These are phyloP conservation scores for Populus davidiana DNA, from an alignment of 345 rosid species.

Conservation along the genomic window DNA sequence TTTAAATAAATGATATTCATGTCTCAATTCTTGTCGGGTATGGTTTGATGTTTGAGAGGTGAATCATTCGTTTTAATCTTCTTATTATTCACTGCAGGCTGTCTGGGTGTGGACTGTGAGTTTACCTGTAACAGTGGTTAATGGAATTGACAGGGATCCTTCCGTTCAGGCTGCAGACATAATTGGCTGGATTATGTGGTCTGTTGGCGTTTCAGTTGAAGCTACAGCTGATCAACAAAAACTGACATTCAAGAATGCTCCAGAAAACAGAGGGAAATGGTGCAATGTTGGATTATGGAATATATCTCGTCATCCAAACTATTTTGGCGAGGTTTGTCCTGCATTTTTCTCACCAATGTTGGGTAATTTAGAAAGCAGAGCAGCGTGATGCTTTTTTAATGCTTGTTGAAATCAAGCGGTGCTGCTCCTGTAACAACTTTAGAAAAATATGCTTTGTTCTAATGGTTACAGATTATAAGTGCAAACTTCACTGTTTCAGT, in stretches of 20 bases:
- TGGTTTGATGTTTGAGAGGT: not conserved
- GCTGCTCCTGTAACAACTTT: not conserved
- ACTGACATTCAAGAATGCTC: constrained; percentile 65
- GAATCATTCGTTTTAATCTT: not conserved
- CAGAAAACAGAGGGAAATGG: constrained; percentile 82
- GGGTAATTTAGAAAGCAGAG: not conserved
- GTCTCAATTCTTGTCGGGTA: not conserved
- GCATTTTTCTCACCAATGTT: constrained; percentile 2
- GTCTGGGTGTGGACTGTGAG: constrained; percentile 96
- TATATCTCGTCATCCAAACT: constrained; percentile 85
- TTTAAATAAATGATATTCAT: not conserved
- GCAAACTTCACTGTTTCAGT: not conserved
- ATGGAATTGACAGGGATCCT: constrained; percentile 71
- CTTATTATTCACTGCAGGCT: constrained; percentile 45
- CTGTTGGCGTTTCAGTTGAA: constrained; percentile 55
- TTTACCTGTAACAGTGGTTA: constrained; percentile 84
- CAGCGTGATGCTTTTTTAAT: not conserved
- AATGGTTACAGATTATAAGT: not conserved
- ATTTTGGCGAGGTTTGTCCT: constrained; percentile 80
- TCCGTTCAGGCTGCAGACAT: constrained; percentile 56
- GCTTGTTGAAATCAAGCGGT: not conserved
- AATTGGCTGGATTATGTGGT: constrained; percentile 89
- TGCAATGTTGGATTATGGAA: constrained; percentile 83
- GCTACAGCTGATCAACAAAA: constrained; percentile 87
- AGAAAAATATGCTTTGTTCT: not conserved